These are phyloP conservation scores for Gardenia jasminoides DNA, from an alignment of 257 asterid genomes.

Conservation along the genomic window DNA sequence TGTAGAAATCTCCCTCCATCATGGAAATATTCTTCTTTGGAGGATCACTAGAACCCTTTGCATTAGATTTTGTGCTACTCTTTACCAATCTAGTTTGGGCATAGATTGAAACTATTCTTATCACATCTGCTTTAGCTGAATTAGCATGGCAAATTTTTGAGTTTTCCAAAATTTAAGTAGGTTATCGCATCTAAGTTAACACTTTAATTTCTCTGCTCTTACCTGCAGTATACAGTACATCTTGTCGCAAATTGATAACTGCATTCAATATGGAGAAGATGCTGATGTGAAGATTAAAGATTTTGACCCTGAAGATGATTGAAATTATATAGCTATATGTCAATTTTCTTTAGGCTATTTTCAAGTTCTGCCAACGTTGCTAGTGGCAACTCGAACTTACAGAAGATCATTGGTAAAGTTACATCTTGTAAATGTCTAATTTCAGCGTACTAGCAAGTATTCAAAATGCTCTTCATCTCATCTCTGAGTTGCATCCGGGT, in stretches of 20 bases:
- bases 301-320: constrained; percentile 57
- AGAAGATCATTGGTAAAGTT: neutral
- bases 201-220: neutral
- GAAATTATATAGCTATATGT: neutral
- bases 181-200: neutral
- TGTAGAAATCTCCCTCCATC: neutral
- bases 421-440: neutral
- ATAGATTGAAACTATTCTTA: neutral
- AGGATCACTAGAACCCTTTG: neutral
- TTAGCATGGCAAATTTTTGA: neutral
- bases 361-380: neutral
- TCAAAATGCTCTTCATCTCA: neutral
- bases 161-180: neutral
- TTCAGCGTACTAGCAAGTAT: neutral
- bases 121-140: neutral
- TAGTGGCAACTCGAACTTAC: neutral
- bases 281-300: constrained; percentile 91
- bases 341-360: neutral
- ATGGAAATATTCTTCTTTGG: neutral
- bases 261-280: constrained; percentile 90
- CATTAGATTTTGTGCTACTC: neutral
- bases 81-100: neutral
- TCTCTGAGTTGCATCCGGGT: neutral
- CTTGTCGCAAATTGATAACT: constrained; percentile 72
- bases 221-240: constrained; percentile 71